A percentile compares a stretch with the other conserved stretches of the same genome.
phyloP scores from a whole-genome alignment of 192 early-diverging fungal genomes.

The Coemansia sp. region DNA sequence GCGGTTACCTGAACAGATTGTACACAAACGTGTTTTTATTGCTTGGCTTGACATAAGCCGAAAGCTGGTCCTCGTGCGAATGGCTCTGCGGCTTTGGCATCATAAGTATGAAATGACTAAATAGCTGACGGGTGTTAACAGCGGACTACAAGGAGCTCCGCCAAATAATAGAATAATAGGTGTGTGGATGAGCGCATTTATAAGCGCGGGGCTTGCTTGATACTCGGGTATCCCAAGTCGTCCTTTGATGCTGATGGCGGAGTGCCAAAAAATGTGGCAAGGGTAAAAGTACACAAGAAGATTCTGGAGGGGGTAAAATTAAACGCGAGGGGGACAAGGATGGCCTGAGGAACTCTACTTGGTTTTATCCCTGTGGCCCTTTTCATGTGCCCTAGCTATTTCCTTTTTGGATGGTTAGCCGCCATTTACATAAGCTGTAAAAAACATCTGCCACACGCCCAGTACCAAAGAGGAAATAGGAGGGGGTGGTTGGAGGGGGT shows the following conservation, averaged over 20 bases:
- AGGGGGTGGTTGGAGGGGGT: slow-evolving; percentile 1
- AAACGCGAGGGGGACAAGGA: too few relatives aligned
- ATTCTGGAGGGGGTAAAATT: too few relatives aligned
- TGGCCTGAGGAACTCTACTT: not conserved
- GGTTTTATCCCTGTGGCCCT: not conserved
- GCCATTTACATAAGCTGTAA: slow-evolving; percentile 4
- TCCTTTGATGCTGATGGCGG: not conserved
- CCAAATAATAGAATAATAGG: too few relatives aligned
- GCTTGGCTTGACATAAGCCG: slow-evolving; percentile 5
- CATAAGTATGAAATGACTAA: not conserved
- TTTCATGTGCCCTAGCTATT: not conserved
- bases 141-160: not conserved
- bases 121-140: not conserved
- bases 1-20: slow-evolving; percentile 22
- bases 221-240: not conserved
- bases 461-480: not conserved
- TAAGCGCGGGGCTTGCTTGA: not conserved
- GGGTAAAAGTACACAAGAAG: too few relatives aligned
- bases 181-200: too few relatives aligned
- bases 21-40: slow-evolving; percentile 29
- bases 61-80: not conserved
- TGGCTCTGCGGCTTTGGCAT: slow-evolving; percentile 9
- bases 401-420: not conserved
- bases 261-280: not conserved
- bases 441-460: not conserved